Evolutionary conservation across 176 grass and related monocot species (phyloP).

Genomic region (Neostapfia colusana): DNA sequence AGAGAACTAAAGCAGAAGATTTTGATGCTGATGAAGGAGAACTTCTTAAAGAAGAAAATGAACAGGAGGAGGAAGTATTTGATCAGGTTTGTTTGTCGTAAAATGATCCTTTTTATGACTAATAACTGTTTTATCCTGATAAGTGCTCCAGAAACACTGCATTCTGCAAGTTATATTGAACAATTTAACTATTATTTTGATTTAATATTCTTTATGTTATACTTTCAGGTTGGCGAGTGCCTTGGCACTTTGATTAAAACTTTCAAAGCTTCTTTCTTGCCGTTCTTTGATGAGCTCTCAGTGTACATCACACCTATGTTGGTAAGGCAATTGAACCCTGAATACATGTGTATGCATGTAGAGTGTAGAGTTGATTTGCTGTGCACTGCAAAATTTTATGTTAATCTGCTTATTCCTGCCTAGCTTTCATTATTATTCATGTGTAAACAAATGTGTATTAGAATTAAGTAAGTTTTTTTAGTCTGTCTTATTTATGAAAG

Average conservation of each 20-base stretch:
- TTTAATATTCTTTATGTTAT: slow-evolving; percentile 20
- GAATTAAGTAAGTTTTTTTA: not conserved
- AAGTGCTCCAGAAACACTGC: not conserved
- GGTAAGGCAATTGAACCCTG: slow-evolving; percentile 52
- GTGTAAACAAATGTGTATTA: slow-evolving; percentile 5
- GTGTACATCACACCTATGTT: slow-evolving; percentile 95
- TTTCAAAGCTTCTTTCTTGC: slow-evolving; percentile 86
- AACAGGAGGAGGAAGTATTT: slow-evolving; percentile 98
- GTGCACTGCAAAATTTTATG: not conserved
- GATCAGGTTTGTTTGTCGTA: slow-evolving; percentile 64
- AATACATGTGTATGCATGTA: slow-evolving; percentile 2
- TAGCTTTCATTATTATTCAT: not conserved
- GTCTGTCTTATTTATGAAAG: not conserved
- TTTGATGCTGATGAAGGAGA: slow-evolving; percentile 99
- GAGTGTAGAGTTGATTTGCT: slow-evolving; percentile 28
- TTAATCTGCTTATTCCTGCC: not conserved
- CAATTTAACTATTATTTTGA: not conserved
- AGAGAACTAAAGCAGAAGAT: slow-evolving; percentile 90
- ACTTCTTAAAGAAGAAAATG: slow-evolving; percentile 96
- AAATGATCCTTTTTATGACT: not conserved
- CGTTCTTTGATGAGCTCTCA: slow-evolving; percentile 95
- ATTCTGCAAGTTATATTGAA: slow-evolving; percentile 21
- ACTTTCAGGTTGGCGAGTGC: slow-evolving; percentile 82
- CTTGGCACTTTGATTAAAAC: slow-evolving; percentile 98
- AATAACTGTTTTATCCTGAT: not conserved